Evolutionary conservation across 805 yeast genomes (phyloP), one percentile per base, ranked within the genome.

Genomic region (Candida ficus): DNA sequence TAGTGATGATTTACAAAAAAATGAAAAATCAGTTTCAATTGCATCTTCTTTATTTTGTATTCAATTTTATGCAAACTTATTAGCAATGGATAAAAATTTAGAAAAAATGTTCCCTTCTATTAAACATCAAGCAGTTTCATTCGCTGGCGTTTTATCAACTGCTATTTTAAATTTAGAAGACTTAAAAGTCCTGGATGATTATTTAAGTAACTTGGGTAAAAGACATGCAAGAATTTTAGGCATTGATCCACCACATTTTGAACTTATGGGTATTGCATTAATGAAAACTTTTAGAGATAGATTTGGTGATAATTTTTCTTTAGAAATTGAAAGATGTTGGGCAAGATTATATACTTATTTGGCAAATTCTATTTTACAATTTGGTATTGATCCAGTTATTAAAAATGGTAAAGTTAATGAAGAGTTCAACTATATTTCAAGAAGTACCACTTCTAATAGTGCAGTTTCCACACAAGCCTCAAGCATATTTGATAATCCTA

Each of bases 181-280:
- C 47, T 64, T 85, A 38, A 54, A 70, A 3, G 59, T 62, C 7
- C 62, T 85, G 49, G 80, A 82, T 51, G 81, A 71, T 20, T 80
- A 79, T 41, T 62, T 87, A 37, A 65, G 64, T 33, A 73, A 75
- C 35, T 61, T 86, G 48, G 95, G 90, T 2, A 83, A 83, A 55
- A 66, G 86, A 38, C 95, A 87, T 58, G 66, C 87, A 3, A 64
- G 95, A 48, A 79, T 86, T 37, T 64, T 86, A 45, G 87, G 86
- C 13, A 81, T 84, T 29, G 88, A 82, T 44, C 72, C 84, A 0
- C 69, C 71, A 3, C 80, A 78, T 54, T 83, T 79, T 49, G 80
- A 80, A 56, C 58, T 79, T 28, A 78, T 83, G 88, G 91, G 91
- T 2, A 74, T 74, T 40, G 88, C 89, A 0, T 65, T 83, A 33